These are phyloP conservation scores for Tuber brumale DNA, from an alignment of 495 filamentous ascomycete genomes.

Conservation along the genomic window DNA sequence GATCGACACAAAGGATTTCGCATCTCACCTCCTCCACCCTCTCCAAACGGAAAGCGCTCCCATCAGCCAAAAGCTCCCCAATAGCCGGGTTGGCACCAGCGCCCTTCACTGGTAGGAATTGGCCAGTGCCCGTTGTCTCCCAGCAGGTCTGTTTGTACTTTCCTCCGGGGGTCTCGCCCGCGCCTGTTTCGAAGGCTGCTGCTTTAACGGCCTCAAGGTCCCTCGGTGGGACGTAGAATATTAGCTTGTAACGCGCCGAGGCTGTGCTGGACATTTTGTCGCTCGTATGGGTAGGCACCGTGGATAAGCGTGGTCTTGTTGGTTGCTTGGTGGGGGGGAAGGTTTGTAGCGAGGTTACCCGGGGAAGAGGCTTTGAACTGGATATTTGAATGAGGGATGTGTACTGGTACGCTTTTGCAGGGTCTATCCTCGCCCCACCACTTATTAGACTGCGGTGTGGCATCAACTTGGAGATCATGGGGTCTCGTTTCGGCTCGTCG, in stretches of 20 bases:
- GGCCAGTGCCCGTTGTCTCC: constrained; percentile 51
- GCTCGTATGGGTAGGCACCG: neutral
- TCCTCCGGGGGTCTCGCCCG: constrained; percentile 55
- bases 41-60: constrained; percentile 45
- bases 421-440: neutral
- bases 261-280: neutral
- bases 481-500: neutral
- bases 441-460: neutral
- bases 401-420: neutral
- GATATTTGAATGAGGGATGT: neutral
- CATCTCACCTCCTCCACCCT: constrained; percentile 50
- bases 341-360: neutral
- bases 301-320: neutral
- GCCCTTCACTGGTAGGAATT: constrained; percentile 54
- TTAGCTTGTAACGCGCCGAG: constrained; percentile 48
- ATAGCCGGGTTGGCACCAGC: constrained; percentile 54
- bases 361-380: neutral
- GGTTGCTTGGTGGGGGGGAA: neutral
- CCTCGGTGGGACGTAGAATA: constrained; percentile 54
- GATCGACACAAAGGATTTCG: constrained; percentile 51
- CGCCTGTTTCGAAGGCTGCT: constrained; percentile 60
- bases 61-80: constrained; percentile 46
- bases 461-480: neutral
- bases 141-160: constrained; percentile 60
- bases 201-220: constrained; percentile 51